Evolutionary conservation across 768 basidiomycete species (phyloP).

Genomic region (Collybia mongolica): DNA sequence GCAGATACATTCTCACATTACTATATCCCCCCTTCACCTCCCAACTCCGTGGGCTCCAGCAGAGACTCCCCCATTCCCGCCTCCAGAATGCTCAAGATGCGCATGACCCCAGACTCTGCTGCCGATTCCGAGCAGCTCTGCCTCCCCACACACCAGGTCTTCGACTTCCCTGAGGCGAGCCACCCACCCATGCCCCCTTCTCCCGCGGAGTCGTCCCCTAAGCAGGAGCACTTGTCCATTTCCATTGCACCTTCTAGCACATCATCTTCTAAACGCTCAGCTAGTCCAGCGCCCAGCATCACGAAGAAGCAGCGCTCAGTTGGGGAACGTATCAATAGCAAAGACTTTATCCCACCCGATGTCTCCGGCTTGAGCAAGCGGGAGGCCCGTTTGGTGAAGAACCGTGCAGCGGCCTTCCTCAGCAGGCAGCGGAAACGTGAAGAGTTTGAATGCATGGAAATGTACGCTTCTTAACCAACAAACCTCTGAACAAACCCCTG

Average conservation of each 20-base stretch:
- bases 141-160: constrained; percentile 71
- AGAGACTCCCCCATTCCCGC: constrained; percentile 46
- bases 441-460: constrained; percentile 89
- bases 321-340: constrained; percentile 57
- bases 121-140: constrained; percentile 52
- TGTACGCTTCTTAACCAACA: constrained; percentile 50
- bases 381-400: constrained; percentile 89
- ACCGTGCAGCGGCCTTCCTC: constrained; percentile 89
- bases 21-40: constrained; percentile 47
- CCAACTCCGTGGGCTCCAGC: constrained; percentile 42
- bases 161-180: constrained; percentile 50
- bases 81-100: constrained; percentile 50
- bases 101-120: constrained; percentile 40
- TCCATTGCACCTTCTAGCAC: constrained; percentile 28
- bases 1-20: constrained; percentile 48
- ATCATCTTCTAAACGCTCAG: constrained; percentile 40
- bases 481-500: constrained; percentile 1
- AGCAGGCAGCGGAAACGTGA: constrained; percentile 89
- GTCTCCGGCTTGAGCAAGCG: constrained; percentile 87
- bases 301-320: constrained; percentile 43
- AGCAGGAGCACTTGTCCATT: constrained; percentile 30
- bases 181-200: constrained; percentile 29
- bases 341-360: constrained; percentile 87
- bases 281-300: constrained; percentile 36
- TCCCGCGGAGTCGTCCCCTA: constrained; percentile 28